Conservation (phyloP, 2,329 filamentous ascomycete genomes). For the Hymenoscyphus albidus region DNA sequence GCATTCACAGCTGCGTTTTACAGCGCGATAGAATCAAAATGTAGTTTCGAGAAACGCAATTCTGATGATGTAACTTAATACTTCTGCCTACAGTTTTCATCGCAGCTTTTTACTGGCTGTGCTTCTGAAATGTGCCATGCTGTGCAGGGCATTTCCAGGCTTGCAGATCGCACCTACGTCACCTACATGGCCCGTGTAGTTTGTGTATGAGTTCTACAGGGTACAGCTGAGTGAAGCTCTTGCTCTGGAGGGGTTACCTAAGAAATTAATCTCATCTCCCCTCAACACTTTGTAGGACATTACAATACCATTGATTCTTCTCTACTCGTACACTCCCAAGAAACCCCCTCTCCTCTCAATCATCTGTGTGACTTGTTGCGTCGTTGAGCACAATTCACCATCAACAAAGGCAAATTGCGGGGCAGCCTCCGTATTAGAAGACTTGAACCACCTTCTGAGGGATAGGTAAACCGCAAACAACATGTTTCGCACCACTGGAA, state of each 20-base stretch:
- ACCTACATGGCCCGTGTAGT: background rate
- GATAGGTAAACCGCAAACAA: conserved; percentile 13
- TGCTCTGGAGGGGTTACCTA: background rate
- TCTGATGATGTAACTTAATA: background rate
- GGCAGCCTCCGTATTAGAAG: conserved; percentile 21
- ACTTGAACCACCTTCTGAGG: conserved; percentile 9
- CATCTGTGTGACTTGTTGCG: background rate
- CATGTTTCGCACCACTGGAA: conserved; percentile 33
- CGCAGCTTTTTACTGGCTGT: background rate
- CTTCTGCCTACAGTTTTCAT: background rate
- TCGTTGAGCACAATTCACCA: conserved; percentile 1
- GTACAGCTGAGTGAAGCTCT: background rate
- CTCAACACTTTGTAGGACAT: background rate
- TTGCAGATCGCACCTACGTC: background rate
- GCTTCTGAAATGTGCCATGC: background rate
- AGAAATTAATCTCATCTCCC: background rate
- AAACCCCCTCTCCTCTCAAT: background rate
- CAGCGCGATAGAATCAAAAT: background rate
- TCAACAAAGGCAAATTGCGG: conserved; percentile 21
- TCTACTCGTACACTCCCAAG: background rate
- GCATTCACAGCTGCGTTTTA: background rate
- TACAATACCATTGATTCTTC: background rate
- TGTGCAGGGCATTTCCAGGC: background rate
- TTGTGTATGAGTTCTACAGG: background rate
- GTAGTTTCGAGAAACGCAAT: background rate